A percentile compares a stretch with the other conserved stretches of the same genome.
Evolutionary conservation across 2,329 filamentous ascomycete genomes (phyloP).

Genomic region (Coleophoma eucalyptorum): DNA sequence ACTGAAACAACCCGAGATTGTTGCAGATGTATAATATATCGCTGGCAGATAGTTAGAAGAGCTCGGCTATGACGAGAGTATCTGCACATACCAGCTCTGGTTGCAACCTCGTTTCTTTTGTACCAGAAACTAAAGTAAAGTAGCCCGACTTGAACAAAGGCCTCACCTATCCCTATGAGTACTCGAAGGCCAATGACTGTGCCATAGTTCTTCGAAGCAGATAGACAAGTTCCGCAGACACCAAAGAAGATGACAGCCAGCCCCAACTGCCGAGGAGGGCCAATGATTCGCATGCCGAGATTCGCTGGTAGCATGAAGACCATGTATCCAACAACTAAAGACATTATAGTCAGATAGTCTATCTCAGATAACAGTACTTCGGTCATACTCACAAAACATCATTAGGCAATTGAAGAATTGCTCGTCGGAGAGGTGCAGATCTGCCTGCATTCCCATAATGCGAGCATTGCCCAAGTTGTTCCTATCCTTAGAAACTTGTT

Average conservation of each 20-base stretch:
- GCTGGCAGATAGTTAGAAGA: not conserved
- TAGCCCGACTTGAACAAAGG: constrained; percentile 4
- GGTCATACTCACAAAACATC: constrained; percentile 3
- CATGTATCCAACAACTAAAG: constrained; percentile 9
- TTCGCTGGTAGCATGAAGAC: constrained; percentile 5
- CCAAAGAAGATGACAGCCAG: constrained; percentile 12
- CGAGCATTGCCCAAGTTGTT: constrained; percentile 13
- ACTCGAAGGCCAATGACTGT: constrained; percentile 10
- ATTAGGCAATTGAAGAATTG: constrained; percentile 10
- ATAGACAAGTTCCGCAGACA: constrained; percentile 9
- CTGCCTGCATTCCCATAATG: constrained; percentile 14
- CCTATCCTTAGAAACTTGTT: not conserved
- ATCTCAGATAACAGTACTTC: not conserved
- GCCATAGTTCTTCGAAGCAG: constrained; percentile 5
- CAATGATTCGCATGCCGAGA: constrained; percentile 8
- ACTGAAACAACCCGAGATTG: constrained; percentile 15
- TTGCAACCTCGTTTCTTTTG: constrained; percentile 12
- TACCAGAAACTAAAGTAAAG: constrained; percentile 18
- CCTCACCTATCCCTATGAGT: constrained; percentile 9
- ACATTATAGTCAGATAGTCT: not conserved
- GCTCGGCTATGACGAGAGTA: constrained; percentile 2
- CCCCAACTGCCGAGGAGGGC: constrained; percentile 7
- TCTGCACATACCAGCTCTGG: constrained; percentile 14
- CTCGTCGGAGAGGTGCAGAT: constrained; percentile 4
- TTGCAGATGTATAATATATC: constrained; percentile 6